Evolutionary conservation across 2,329 filamentous ascomycete species (phyloP), one percentile per base, ranked within the genome.

Genomic region (Ophiostoma populinum): DNA sequence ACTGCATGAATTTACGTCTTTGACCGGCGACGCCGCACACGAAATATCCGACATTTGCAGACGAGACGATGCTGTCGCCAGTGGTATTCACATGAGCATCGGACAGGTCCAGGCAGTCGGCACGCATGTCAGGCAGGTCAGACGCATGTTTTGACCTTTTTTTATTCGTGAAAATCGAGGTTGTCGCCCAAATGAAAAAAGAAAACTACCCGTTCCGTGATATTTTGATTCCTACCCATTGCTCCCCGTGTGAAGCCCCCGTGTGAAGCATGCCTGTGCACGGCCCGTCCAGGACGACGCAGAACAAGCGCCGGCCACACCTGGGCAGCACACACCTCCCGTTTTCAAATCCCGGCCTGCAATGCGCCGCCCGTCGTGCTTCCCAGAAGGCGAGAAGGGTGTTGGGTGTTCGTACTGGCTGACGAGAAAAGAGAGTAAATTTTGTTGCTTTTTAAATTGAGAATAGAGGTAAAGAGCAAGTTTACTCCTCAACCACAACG

Each of bases 401-500:
- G 28, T 21, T 4, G n/a, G n/a, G 15, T 15, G 18, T 19, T 30
- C 20, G 28, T 19, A 12, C 16, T n/a, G 6, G 20, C 9, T 21
- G 20, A 6, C 6, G 20, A 9, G 6, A 22, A n/a, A 7, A 32
- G 15, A 25, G 25, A 33, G 21, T 25, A 16, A 24, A n/a, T 19
- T 19, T 30, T 30, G 11, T 28, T 19, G 8, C n/a, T 33, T 33
- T 33, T 33, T 11, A 27, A 26, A 20, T 15, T 3, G 15, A 30
- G 17, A 33, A 27, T 26, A 20, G n/a, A 29, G 7, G 12, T 12
- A 28, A 18, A 35, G n/a, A n/a, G n/a, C n/a, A n/a, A n/a, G n/a
- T 19, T 67, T 75, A 70, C 58, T 77, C 72, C 64, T 77, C 73
- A 46, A 98, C 87, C 54, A 92, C 71, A 53, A 80, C 75, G 51